Base-by-base conservation (phyloP, 345 rosid species). In the Diplotaxis tenuifolia region DNA sequence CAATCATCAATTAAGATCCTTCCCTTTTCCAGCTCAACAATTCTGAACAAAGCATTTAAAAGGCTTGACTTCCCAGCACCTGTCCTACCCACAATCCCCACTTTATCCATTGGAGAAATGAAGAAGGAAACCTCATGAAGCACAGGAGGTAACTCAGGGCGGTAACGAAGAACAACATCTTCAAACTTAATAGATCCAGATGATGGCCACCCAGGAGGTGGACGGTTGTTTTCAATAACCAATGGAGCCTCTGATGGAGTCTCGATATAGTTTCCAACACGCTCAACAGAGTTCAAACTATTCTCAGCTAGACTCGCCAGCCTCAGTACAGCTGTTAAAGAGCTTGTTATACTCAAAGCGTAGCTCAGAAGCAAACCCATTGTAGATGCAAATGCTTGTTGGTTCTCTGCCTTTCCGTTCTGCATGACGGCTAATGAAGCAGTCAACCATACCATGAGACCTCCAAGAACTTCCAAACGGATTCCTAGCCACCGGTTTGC, bases 31-130 rank as follows among this genome's bases (percentile, higher is more conserved):
- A 92, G 80, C 73, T 92, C 99, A 57, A 92, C 98, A 65, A 95
- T 92, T 63, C 99, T 85, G 72, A 95, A 95, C 76, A 95, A 86
- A 21, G 99, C 87, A 81, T 95, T 95, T 53, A 95, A 81, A 88
- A 95, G 90, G 81, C 99, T 95, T 65, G 99, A 95, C 78, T 95
- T 95, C 70, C 99, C 99, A 28, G 99, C 99, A 3, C 99, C 99
- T 54, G 99, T 95, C 82, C 99, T 92, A 81, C 99, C 99, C 64
- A 95, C 99, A 69, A 95, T 90, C 40, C 98, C 99, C 14, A 95
- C 93, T 86, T 95, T 95, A 81, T 90, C 96, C 73, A 91, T 88
- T 19, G 99, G 92, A 82, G 87, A 79, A 68, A 95, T 82, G n/a
- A 69, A 52, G 77, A 95, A 95, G 3, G 96, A 87, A 72, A 95